Evolutionary conservation across 2,329 filamentous ascomycete species (phyloP).

Genomic region (Parastagonospora avenae): DNA sequence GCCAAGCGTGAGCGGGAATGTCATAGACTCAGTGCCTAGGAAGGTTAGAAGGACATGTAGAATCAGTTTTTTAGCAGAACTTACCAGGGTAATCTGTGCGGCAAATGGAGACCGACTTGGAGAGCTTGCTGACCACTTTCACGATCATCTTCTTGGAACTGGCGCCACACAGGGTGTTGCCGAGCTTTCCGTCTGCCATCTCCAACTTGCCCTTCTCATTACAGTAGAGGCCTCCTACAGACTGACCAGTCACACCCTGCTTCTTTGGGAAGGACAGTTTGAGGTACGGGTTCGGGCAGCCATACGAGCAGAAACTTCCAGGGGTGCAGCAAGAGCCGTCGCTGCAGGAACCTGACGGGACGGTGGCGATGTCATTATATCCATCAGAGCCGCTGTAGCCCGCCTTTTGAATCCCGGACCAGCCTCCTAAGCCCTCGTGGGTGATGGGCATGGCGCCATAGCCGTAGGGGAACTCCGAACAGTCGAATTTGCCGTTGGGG

Average conservation of each 20-base stretch:
- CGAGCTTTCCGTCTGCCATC: conserved; percentile 60
- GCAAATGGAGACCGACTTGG: conserved; percentile 73
- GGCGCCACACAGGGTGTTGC: conserved; percentile 73
- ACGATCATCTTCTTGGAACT: conserved; percentile 70
- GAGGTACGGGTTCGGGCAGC: conserved; percentile 88
- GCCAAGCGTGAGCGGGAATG: conserved; percentile 70
- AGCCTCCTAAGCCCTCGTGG: conserved; percentile 75
- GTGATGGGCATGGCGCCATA: conserved; percentile 77
- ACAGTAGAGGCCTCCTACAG: conserved; percentile 86
- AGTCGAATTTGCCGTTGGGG: conserved; percentile 74
- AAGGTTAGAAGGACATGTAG: conserved; percentile 8
- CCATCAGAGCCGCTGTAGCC: conserved; percentile 40
- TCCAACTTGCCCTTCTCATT: conserved; percentile 78
- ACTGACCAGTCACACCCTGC: conserved; percentile 82
- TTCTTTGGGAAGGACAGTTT: conserved; percentile 86
- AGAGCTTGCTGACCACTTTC: conserved; percentile 75
- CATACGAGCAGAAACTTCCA: conserved; percentile 85
- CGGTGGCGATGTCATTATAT: conserved; percentile 65
- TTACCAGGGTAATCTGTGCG: conserved; percentile 93
- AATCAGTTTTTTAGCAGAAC: conserved; percentile 6
- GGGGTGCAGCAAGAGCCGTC: conserved; percentile 63
- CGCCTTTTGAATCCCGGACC: conserved; percentile 75
- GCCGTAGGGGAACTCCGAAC: conserved; percentile 73
- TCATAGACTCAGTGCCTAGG: conserved; percentile 77
- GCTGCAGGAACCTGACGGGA: conserved; percentile 63